These are phyloP conservation scores for Betula pendula DNA, from an alignment of 306 rosid genomes.

Conservation along the genomic window DNA sequence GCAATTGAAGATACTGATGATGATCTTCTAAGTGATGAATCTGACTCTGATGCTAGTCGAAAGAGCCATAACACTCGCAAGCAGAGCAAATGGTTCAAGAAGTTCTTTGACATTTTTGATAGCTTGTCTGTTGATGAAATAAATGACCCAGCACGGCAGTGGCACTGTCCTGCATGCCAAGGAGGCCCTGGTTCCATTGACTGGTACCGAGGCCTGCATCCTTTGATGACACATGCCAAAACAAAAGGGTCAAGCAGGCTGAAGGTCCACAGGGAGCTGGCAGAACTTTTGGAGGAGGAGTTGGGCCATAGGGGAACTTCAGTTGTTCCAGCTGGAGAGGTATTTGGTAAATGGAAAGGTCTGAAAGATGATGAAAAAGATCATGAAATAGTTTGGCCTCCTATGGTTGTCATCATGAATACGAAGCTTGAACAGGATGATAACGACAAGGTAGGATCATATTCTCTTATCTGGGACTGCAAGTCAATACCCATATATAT, in stretches of 20 bases:
- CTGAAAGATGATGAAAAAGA: conserved; percentile 64
- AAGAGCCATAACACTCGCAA: conserved; percentile 71
- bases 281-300: conserved; percentile 76
- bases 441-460: conserved; percentile 57
- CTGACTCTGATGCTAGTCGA: conserved; percentile 66
- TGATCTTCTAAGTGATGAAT: conserved; percentile 61
- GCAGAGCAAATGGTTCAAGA: conserved; percentile 52
- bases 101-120: conserved; percentile 63
- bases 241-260: conserved; percentile 77
- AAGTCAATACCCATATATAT: too few species aligned
- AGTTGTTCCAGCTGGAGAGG: conserved; percentile 67
- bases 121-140: conserved; percentile 48
- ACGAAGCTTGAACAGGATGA: conserved; percentile 73
- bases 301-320: conserved; percentile 66
- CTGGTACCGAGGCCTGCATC: conserved; percentile 87
- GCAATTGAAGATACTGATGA: conserved; percentile 60
- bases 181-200: conserved; percentile 91
- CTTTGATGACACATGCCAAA: conserved; percentile 76
- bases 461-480: conserved; percentile 15
- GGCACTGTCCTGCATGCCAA: conserved; percentile 95
- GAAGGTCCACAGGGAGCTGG: conserved; percentile 75
- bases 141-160: conserved; percentile 68
- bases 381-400: conserved; percentile 89
- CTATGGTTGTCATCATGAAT: conserved; percentile 74
- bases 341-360: conserved; percentile 83